Percentiles rank a stretch among this genome's conserved stretches.
These are phyloP conservation scores for Leptodontidium sp. DNA, from an alignment of 2,329 filamentous ascomycete genomes.

Conservation along the genomic window DNA sequence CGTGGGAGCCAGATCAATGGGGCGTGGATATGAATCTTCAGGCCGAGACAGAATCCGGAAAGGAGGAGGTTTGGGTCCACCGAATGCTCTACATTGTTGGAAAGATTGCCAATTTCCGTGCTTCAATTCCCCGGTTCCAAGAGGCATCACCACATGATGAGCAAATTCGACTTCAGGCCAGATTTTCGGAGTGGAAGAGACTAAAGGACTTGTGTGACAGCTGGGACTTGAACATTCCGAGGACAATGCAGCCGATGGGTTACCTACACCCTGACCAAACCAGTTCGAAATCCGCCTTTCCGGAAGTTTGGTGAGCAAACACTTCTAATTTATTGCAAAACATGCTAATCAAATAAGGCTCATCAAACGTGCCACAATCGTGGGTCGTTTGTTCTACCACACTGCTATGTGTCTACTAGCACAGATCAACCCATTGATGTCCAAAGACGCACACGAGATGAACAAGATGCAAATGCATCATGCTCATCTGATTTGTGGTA, in stretches of 20 bases:
- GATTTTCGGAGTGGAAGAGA: constrained; percentile 78
- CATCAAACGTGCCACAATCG: constrained; percentile 80
- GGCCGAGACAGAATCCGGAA: constrained; percentile 62
- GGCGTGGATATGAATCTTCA: constrained; percentile 81
- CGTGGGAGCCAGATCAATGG: constrained; percentile 93
- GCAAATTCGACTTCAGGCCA: constrained; percentile 68
- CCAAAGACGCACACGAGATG: constrained; percentile 68
- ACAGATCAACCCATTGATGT: constrained; percentile 77
- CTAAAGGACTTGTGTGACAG: constrained; percentile 83
- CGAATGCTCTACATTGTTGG: constrained; percentile 89
- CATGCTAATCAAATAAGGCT: constrained; percentile 62
- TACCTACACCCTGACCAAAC: constrained; percentile 76
- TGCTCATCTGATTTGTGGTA: constrained; percentile 86
- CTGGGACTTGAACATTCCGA: constrained; percentile 81
- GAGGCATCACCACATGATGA: constrained; percentile 68
- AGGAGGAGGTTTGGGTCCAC: constrained; percentile 87
- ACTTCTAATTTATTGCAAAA: constrained; percentile 19
- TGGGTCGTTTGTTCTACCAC: constrained; percentile 89
- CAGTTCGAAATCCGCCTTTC: constrained; percentile 77
- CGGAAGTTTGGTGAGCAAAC: constrained; percentile 78
- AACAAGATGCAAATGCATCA: constrained; percentile 74
- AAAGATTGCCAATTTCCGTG: constrained; percentile 86
- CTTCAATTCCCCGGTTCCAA: constrained; percentile 69
- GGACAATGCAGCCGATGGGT: constrained; percentile 87
- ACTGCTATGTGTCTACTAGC: constrained; percentile 83